Evolutionary conservation across 2,329 filamentous ascomycete species (phyloP).

Genomic region (Samsoniella hepiali): DNA sequence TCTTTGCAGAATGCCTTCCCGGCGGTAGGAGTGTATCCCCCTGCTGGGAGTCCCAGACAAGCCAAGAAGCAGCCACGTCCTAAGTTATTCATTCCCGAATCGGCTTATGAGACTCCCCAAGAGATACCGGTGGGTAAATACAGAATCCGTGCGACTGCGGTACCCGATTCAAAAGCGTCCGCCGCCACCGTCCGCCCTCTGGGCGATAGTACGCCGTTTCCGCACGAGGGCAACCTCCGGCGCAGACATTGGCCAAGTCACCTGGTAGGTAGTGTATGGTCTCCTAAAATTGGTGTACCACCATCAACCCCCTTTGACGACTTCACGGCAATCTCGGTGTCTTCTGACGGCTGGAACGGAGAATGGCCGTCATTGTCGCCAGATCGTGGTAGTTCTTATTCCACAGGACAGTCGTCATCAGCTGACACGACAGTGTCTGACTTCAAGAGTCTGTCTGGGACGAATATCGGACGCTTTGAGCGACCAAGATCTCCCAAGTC

Average conservation of each 20-base stretch:
- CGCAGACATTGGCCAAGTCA: background rate
- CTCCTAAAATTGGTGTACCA: no score
- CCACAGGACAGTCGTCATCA: background rate
- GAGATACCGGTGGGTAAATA: background rate
- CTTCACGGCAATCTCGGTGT: background rate
- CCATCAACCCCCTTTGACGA: background rate
- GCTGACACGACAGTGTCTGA: background rate
- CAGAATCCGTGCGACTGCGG: background rate
- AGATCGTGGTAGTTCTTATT: background rate
- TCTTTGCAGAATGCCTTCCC: background rate
- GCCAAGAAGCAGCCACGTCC: background rate
- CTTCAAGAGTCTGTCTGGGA: no score
- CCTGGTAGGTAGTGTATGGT: background rate
- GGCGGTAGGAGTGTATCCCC: background rate
- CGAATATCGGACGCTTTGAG: background rate
- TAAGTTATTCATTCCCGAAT: background rate
- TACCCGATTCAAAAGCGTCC: background rate
- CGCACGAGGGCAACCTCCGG: background rate
- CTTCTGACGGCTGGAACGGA: background rate
- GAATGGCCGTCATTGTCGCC: background rate
- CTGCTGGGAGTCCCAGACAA: background rate
- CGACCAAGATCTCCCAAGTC: background rate
- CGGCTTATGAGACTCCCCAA: background rate
- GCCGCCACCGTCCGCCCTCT: background rate
- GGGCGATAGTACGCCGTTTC: background rate